Base-by-base conservation (phyloP, 768 basidiomycete species). In the Imleria badia region DNA sequence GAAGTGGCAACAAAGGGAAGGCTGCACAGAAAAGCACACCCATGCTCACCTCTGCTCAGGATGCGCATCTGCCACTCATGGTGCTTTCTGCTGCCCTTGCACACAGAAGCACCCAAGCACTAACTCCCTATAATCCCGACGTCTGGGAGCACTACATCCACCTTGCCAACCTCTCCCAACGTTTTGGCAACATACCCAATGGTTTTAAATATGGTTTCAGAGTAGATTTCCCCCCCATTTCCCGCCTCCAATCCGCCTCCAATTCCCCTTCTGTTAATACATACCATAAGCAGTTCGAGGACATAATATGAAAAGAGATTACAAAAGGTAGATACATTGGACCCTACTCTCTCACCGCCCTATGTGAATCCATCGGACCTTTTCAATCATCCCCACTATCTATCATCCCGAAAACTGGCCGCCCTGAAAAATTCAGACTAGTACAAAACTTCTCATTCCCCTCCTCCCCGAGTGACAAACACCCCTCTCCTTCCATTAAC, bases 401-500 rank as follows among this genome's bases (percentile, higher is more conserved):
- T 0, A 30, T 55, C 1, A 43, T 58, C 2, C 39, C 42, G 3
- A 57, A 54, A 20, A 5, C 19, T 0, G 35, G 49, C 0, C 2
- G n/a, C n/a, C n/a, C n/a, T n/a, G n/a, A n/a, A n/a, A n/a, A n/a
- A n/a, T n/a, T n/a, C n/a, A n/a, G n/a, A 6, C 5, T 58, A 1
- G 3, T 58, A 0, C 53, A 55, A 5, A 58, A 55, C 0, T 55
- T 48, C 3, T 59, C 58, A 0, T 52, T 52, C 3, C 55, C 41
- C 0, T 1, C 7, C 2, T 14, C 3, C 1, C 31, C 42, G 0
- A n/a, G 22, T 1, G 1, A 17, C 0, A 0, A 2, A 0, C 9
- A 19, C 2, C 40, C 46, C 0, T 9, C 2, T 0, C 42, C 34
- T 0, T 57, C 46, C 1, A 40, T 49, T 0, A 59, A 59, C n/a